Base-by-base conservation (phyloP, 2,329 filamentous ascomycete species). In the Pyrenophora graminea region DNA sequence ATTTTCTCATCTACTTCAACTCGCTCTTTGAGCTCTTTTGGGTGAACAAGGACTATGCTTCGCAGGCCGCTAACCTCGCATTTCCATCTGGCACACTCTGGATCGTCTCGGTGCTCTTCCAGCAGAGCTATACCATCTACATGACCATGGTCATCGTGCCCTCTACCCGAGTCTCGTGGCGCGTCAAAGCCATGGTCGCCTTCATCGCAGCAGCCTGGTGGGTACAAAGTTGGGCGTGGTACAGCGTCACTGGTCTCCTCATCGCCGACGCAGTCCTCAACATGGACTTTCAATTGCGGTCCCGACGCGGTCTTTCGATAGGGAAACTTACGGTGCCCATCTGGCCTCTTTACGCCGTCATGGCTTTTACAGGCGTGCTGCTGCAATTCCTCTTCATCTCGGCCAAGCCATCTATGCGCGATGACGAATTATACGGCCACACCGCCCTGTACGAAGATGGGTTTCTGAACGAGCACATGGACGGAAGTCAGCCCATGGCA, bases 141-240 rank as follows among this genome's bases (percentile, higher is more conserved):
- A 77, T 79, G 64, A 68, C 75, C 4, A 78, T 79, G 76, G 62
- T 79, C 48, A 77, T 77, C 45, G 68, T 79, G 8, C 78, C 76
- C 3, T 76, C 70, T 61, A 77, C 75, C 1, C 68, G 76, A 10
- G 52, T 61, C 12, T 67, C 68, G 1, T 78, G 76, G 76, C 74
- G 76, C 33, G 59, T 76, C 3, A 71, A 74, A 49, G 72, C 69
- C 2, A 60, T 73, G 21, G 41, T 72, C n/a, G 51, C 64, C 18
- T 78, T 79, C 63, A 70, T 78, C 47, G 36, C 74, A 25, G 72
- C 74, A 3, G 76, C 77, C 1, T 79, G 74, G 68, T 79, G 77
- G 77, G 74, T 77, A 5, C 74, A 78, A 56, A 74, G 69, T 8
- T 79, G 76, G 74, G 76, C 76, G 0, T 79, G 76, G 76, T 79